Evolutionary conservation across 352 stramenopile species (phyloP).

Genomic region (Pythium oligandrum): DNA sequence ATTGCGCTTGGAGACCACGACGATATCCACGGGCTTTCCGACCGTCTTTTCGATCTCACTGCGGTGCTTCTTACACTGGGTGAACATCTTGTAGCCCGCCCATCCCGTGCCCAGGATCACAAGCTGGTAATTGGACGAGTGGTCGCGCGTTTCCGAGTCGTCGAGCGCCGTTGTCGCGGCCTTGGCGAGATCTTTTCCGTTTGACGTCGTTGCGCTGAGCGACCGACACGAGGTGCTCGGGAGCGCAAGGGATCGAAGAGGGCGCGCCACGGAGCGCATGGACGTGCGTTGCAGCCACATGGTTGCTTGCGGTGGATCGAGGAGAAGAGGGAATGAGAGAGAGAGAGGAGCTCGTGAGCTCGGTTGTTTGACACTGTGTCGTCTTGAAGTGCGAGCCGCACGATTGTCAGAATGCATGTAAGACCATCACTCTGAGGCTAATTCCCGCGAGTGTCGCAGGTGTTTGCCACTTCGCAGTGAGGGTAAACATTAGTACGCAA

Average conservation of each 20-base stretch:
- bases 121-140: constrained; percentile 57
- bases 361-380: no score
- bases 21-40: constrained; percentile 58
- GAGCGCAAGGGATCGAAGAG: neutral
- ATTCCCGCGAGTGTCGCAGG: no score
- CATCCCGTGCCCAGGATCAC: constrained; percentile 77
- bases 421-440: no score
- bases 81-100: constrained; percentile 76
- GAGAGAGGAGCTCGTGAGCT: neutral
- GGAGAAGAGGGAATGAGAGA: neutral
- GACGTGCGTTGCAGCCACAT: neutral
- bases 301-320: neutral
- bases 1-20: constrained; percentile 79
- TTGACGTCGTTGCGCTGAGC: neutral
- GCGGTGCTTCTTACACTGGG: constrained; percentile 70
- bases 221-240: neutral
- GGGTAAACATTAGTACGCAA: no score
- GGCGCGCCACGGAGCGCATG: neutral
- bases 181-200: neutral
- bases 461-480: no score
- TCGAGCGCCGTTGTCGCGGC: neutral
- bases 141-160: constrained; percentile 6
- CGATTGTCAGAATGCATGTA: no score
- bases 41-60: constrained; percentile 61
- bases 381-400: no score